Base-by-base conservation (phyloP, 768 basidiomycete genomes). In the Suillus hirtellus region DNA sequence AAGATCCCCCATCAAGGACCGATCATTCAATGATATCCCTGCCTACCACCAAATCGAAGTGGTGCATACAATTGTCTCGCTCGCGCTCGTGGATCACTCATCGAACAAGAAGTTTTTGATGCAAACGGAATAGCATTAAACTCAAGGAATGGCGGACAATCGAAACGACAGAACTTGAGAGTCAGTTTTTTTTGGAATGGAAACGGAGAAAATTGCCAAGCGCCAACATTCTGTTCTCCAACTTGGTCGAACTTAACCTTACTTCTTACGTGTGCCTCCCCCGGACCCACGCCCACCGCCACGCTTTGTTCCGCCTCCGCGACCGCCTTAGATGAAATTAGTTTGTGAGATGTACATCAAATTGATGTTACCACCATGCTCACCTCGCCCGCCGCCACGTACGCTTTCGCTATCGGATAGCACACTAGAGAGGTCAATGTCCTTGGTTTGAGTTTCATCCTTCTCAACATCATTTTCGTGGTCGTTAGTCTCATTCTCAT, bases 381-480 rank as follows among this genome's bases (percentile, higher is more conserved):
- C 60, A 75, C 73, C 66, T 65, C 54, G 62, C 38, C 43, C 65
- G 12, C 17, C 43, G 35, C 21, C 7, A 31, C 60, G 31, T 24
- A 9, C 8, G 27, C 21, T 59, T 1, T 76, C 75, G 35, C 12
- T 52, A 44, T 75, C 75, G 47, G 75, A 68, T 21, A 60, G 0
- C 50, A 63, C 62, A 52, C 62, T 59, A n/a, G 21, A 10, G 1
- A n/a, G 19, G 7, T 64, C 63, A 64, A 50, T 3, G 34, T 35
- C 62, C 62, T 63, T 63, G 53, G 46, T 24, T 50, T 58, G 49
- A 21, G 65, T 55, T 54, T 73, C 69, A 70, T 73, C 63, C 54
- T 70, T 67, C 66, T 76, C 70, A 60, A 1, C 55, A n/a, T 70
- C 63, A 65, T 70, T 70, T 62, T 70, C 58, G 56, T 64, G 65